Base-by-base conservation (phyloP, 176 grass and related monocot genomes). In the Saccharum officinarum region DNA sequence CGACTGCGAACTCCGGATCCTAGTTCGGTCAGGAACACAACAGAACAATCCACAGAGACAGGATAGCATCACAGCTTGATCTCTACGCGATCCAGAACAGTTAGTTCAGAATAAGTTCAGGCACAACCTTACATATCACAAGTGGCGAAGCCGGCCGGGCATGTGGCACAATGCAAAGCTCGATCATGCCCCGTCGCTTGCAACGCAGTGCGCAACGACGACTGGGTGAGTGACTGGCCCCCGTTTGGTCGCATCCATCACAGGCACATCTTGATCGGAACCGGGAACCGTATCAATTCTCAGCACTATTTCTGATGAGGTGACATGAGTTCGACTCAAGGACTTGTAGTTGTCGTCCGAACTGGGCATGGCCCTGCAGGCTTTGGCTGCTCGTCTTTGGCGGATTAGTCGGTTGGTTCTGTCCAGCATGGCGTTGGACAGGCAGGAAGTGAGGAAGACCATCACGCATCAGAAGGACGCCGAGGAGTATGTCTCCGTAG, bases 141-240 rank as follows among this genome's bases (percentile, higher is more conserved):
- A 67, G 88, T 79, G 88, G 88, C 67, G 71, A 83, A 85, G 39
- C 63, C 88, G 83, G 61, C 80, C 88, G 83, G 37, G 80, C 88
- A 90, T 83, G 84, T 90, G 68, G 59, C 26, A 16, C 23, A 78
- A 50, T 67, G 31, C 9, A n/a, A 57, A 72, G 54, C 42, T 78
- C 55, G 36, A 72, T 70, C 62, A 50, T 68, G 50, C 47, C 59
- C 14, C 72, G 63, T 61, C 36, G 37, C 18, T 38, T 31, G 1
- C 46, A 74, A 62, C 0, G 13, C 73, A 31, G 17, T 23, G 45
- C 12, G 26, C 36, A 18, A n/a, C n/a, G n/a, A 33, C 16, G 55
- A n/a, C 54, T 57, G 9, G 12, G 59, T 47, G 11, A 46, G 9
- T 55, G 55, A 78, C 23, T 16, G 42, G 4, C n/a, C 22, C 61